Evolutionary conservation across 345 rosid genomes (phyloP), one percentile per base, ranked within the genome.

Genomic region (Microcos paniculata): DNA sequence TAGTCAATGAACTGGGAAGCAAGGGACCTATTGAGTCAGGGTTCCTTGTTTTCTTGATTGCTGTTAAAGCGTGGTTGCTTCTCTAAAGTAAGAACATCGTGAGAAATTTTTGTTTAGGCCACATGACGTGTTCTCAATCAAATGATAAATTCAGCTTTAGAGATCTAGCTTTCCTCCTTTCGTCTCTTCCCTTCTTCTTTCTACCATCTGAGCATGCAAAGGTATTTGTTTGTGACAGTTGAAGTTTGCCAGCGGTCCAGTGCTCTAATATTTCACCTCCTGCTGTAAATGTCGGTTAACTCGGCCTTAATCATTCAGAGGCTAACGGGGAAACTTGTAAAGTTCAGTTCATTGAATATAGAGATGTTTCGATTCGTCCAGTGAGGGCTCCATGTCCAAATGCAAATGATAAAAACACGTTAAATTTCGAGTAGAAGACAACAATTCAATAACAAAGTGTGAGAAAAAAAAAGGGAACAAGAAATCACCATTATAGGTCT

Each of bases 1-100:
- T 72, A 38, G 67, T 56, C 52, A 59, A 58, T 43, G 77, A 49
- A 69, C 56, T 14, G 81, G 81, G 40, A 78, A 26, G 72, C 82
- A 67, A n/a, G 21, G 51, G 14, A 16, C 21, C 53, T 45, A 3
- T 68, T 1, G n/a, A 28, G 42, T 48, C 14, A 16, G 72, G 56
- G 13, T 67, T 46, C 56, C 14, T 67, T 46, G 56, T 13, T 46
- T 24, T 45, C 40, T 8, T 43, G 52, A 43, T 21, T 24, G 35
- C 33, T 14, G 63, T 28, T 15, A 59, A 59, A 28, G 63, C 63
- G 28, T 59, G n/a, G 28, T 1, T 58, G 35, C 19, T 26, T 26
- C 26, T 30, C 62, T 57, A 12, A 57, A 26, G 24, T 1, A 24
- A 0, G 7, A 3, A 13, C 31, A 12, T 57, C 8, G 3, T 57